Evolutionary conservation across 768 basidiomycete genomes (phyloP), one percentile per base, ranked within the genome.

Genomic region (Amyloporia xantha): DNA sequence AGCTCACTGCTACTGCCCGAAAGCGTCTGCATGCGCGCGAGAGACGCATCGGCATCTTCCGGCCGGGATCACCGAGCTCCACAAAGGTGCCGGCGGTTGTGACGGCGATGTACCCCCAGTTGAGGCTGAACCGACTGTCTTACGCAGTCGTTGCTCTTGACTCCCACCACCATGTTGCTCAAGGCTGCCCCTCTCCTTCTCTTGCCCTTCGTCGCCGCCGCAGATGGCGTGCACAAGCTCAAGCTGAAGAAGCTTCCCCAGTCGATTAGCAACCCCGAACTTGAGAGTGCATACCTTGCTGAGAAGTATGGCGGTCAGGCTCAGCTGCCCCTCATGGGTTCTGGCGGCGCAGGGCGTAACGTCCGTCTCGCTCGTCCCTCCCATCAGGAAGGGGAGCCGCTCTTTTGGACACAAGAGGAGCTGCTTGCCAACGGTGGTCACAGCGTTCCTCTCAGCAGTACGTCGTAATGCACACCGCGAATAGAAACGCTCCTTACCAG

Each of bases 161-260:
- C 58, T 51, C 58, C 48, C 43, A 56, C 59, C 62, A 62, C 62
- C 61, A 65, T 58, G 66, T 66, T 72, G 49, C 65, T 76, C 60
- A 64, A 71, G 41, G 66, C 75, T 55, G 58, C 68, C 41, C 62
- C 68, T 5, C 60, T 77, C 30, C 37, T 72, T 7, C 66, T 75
- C 54, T 62, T 76, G 70, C 70, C 75, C 19, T 68, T 75, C 60
- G 72, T 73, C 54, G 71, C 72, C 9, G 71, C 73, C 7, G 75
- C 75, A 17, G 71, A 66, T 40, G 78, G 79, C 54, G 72, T 91
- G 1, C 85, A 84, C 77, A 92, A 79, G 62, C 79, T 96, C 65
- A 93, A 92, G 67, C 82, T 97, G 25, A 79, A 91, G 69, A 96
- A 96, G 72, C 63, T 95, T 1, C 76, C 85, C 15, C 71, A 75